A percentile compares a stretch with the other conserved stretches of the same genome.
These are phyloP conservation scores for Aspergillus sp. DNA, from an alignment of 2,329 filamentous ascomycete species.

Conservation along the genomic window DNA sequence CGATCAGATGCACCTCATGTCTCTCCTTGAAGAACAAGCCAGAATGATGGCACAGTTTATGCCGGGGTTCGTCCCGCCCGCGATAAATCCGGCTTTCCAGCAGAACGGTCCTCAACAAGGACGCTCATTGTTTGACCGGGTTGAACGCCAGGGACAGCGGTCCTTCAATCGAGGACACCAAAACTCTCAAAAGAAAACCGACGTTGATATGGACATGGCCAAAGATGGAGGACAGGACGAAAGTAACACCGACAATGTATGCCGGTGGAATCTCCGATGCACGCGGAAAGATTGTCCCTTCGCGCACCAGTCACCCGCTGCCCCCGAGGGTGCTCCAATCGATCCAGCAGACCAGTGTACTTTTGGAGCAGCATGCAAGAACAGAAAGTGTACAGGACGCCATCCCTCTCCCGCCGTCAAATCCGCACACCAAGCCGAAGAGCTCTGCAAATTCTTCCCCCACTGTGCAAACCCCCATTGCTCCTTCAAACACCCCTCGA, in stretches of 20 bases:
- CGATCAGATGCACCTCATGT: constrained; percentile 69
- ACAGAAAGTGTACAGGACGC: constrained; percentile 84
- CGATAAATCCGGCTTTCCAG: constrained; percentile 51
- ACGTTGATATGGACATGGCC: constrained; percentile 35
- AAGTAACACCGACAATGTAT: constrained; percentile 61
- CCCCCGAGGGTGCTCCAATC: constrained; percentile 69
- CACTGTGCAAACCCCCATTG: constrained; percentile 86
- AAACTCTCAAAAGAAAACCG: constrained; percentile 20
- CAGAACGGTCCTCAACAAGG: constrained; percentile 41
- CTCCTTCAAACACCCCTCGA: constrained; percentile 80
- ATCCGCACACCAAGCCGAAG: constrained; percentile 71
- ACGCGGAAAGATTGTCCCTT: constrained; percentile 87
- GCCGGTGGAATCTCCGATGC: constrained; percentile 86
- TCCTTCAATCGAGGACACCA: constrained; percentile 47
- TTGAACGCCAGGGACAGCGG: constrained; percentile 50
- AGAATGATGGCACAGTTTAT: constrained; percentile 75
- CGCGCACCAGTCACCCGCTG: constrained; percentile 89
- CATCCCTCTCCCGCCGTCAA: constrained; percentile 88
- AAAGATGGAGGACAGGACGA: constrained; percentile 46
- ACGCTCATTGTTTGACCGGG: constrained; percentile 70
- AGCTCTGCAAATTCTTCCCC: constrained; percentile 86
- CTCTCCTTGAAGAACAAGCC: constrained; percentile 80
- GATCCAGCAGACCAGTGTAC: constrained; percentile 77
- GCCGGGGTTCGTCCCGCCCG: constrained; percentile 50
- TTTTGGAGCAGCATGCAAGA: constrained; percentile 90